Evolutionary conservation across 495 filamentous ascomycete species (phyloP), one percentile per base, ranked within the genome.

Genomic region (Penicillium paxilli): DNA sequence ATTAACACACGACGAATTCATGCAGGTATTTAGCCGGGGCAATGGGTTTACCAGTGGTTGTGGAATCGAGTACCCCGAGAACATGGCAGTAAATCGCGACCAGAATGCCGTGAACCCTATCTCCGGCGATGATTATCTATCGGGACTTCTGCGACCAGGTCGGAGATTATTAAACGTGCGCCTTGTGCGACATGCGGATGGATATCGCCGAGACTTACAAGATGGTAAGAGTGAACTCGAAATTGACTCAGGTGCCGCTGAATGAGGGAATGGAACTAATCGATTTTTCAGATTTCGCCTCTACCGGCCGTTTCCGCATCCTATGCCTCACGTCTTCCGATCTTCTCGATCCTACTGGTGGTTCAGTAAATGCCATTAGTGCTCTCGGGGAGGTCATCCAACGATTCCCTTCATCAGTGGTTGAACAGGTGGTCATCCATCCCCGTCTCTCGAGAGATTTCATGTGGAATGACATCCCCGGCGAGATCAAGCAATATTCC

Each of bases 351-450:
- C 60, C 67, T 0, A 26, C 64, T 3, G 69, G 68, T 4, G 49
- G 25, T 4, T 75, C 71, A 1, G 53, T 62, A 0, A 59, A 66
- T 23, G 52, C 71, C 8, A 54, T 80, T 1, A 68, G 58, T 0
- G 51, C 52, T 1, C 70, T 80, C 47, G 74, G 77, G 23, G 60
- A 70, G 0, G 51, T 76, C 21, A 79, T 80, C 4, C 73, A 77
- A 0, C 48, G 49, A 5, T 75, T 72, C 28, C 65, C 72, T 10
- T 68, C 75, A 20, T 64, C 72, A 0, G 68, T 82, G 0, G 64
- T 89, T 26, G 87, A 86, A 54, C 65, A 87, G 19, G 68, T 89
- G 4, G 83, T 82, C 1, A 70, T 88, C 10, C 87, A 89, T 53
- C 79, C 80, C 0, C 72, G 78, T 3, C 71, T 77, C 21, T 53